Percentiles rank a stretch among this genome's conserved stretches.
Evolutionary conservation across 1,139 yeast species (phyloP).

Genomic region (Hansenula lynferdii): DNA sequence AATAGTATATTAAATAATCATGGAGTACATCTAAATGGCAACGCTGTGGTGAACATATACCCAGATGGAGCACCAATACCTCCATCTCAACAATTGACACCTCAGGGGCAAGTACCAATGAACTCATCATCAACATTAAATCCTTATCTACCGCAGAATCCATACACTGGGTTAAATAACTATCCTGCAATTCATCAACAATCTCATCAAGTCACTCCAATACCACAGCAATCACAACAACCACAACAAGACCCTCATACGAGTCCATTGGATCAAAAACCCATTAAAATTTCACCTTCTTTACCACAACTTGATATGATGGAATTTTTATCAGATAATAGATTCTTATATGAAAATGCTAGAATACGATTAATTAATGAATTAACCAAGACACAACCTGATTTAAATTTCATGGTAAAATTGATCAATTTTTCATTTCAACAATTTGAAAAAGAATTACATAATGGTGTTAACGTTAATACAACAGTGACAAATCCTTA

Average conservation of each 20-base stretch:
- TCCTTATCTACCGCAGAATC: too few species aligned
- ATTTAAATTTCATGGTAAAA: constrained; percentile 7
- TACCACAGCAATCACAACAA: not conserved
- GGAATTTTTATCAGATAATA: constrained; percentile 14
- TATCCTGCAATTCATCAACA: not conserved
- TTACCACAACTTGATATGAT: not conserved
- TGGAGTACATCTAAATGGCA: constrained; percentile 1
- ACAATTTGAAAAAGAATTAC: constrained; percentile 17
- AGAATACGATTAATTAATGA: constrained; percentile 14
- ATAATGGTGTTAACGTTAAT: not conserved
- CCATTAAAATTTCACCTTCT: not conserved
- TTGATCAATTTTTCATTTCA: constrained; percentile 15
- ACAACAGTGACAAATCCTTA: not conserved
- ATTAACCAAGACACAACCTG: constrained; percentile 11
- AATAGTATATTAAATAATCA: constrained; percentile 1
- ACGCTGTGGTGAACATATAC: constrained; percentile 2
- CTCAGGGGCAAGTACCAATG: not conserved
- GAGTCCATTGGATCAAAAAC: too few species aligned
- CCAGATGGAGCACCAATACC: not conserved
- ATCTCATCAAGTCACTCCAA: not conserved
- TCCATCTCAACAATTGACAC: not conserved
- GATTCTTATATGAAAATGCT: constrained; percentile 16
- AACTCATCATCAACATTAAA: not conserved
- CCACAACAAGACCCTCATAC: not conserved
- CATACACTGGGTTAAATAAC: not conserved